Evolutionary conservation across 23 red algal species (phyloP), one percentile per base, ranked within the genome.

Genomic region (Agarophyton chilense): DNA sequence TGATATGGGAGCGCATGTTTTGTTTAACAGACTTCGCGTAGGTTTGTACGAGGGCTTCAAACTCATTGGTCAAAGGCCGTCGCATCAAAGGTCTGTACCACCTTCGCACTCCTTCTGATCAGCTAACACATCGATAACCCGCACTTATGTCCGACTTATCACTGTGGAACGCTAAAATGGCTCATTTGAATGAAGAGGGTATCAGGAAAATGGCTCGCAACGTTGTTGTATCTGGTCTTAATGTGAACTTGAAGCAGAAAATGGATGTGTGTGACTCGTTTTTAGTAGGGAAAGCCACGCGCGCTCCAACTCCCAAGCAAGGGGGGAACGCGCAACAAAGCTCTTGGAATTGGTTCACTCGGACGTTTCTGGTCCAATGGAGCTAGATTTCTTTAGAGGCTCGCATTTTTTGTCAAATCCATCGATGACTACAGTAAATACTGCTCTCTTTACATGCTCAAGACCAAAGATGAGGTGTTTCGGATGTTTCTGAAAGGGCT

Each of bases 331-430:
- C 12, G 79, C 54, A 18, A 66, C 65, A 31, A 21, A 62, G 13
- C 32, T 21, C 16, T 40, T 83, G 56, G 79, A 34, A 12, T 25
- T 83, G 3, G 55, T 83, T 4, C 56, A 40, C 26, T 83, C 52
- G 13, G 78, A 83, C 32, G n/a, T 83, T 41, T 83, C 35, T 65
- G 79, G 79, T 66, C 52, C 74, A 39, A 44, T 83, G 2, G 3
- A 83, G 12, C 2, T 65, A 18, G 55, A 25, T 13, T 63, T 38
- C 24, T 65, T 67, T 13, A 55, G 55, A 64, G 79, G 1, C 56
- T 83, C 55, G 79, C 79, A 11, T n/a, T 83, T 19, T 83, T 83
- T 83, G 35, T 83, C 54, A 83, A 54, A 83, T 83, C 66, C 43
- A 64, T 83, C 36, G 56, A 66, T 57, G 79, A 66, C 55, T 4